Evolutionary conservation across 257 asterid genomes (phyloP), one percentile per base, ranked within the genome.

Genomic region (Oldenlandia corymbosa): DNA sequence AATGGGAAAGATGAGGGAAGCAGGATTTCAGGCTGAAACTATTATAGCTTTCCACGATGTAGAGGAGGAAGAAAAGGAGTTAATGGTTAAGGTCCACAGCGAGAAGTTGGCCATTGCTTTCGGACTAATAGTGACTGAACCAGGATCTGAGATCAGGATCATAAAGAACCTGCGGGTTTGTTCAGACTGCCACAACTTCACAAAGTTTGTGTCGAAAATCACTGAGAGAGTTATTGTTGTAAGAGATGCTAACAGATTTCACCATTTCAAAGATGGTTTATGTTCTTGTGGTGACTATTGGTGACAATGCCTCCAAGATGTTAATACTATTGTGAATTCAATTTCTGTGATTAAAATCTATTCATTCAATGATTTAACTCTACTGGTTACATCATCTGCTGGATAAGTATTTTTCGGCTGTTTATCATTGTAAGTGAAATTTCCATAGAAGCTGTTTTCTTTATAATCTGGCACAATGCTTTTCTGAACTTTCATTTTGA

Each of bases 211-310:
- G 0, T 86, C 96, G 47, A 73, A 74, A 79, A 71, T 91, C 73
- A 80, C 83, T 23, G 68, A 67, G 73, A 84, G 96, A 68, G 70
- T 60, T 16, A 83, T 88, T 66, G 76, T 76, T 66, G 92, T 86
- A 60, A 91, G 98, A 78, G 95, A 91, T 83, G 90, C 96, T 42
- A 91, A 86, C 67, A 78, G 98, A 75, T 91, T 91, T 81, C 96
- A 91, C 66, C 98, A 76, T 74, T 91, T 88, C 69, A 72, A 76
- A 77, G 79, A 81, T 64, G 96, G 96, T 7, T 71, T 57, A 21
- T 91, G 96, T 72, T 91, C 98, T 64, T 91, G 98, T 60, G 83
- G 90, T 52, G 96, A 91, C 69, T 88, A 88, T 69, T 88, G 96
- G 98, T 88, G 73, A 83, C 53, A 43, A 18, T n/a, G 39, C 37